Base-by-base conservation (phyloP, 225 moss, liverwort and hornwort species). In the Asterella californica region DNA sequence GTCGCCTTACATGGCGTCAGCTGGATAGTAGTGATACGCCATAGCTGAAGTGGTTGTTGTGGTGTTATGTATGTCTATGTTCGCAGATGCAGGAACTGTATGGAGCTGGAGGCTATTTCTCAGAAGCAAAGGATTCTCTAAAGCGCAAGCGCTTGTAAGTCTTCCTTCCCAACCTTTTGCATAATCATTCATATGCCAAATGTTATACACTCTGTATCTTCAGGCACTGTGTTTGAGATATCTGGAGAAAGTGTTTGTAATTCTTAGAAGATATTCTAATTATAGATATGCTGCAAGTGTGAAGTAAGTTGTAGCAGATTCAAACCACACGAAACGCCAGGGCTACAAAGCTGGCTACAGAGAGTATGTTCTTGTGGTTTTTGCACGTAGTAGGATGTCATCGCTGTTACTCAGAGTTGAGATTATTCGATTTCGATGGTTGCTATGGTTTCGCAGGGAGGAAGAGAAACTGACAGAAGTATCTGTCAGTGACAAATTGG, bases 401-500 rank as follows among this genome's bases (percentile, higher is more conserved):
- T 5, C 19, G 27, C 24, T n/a, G 24, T 24, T 71, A 27, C 47
- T 21, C 71, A 46, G 0, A 46, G 45, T 71, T 71, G 18, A 46
- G n/a, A 12, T 71, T 11, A 46, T 12, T 47, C 14, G 48, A 25
- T 25, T 71, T 71, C 4, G 27, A 25, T 47, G 47, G 15, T 47
- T 27, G 24, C 15, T 46, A 54, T 37, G 54, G 9, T 73, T 9
- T 32, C 46, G 59, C 83, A 90, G 91, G 63, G 91, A 91, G 80
- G 86, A 87, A 81, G 93, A 93, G 66, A 93, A 93, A 82, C 80
- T 93, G 87, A 93, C 93, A 15, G 93, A 93, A 89, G 89, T 91
- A 46, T 90, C 90, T 78, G 91, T 93, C 47, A 91, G 91, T 76
- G 91, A 91, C 62, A 91, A 93, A 84, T 84, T 93, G 80, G 81